These are phyloP conservation scores for Gracilaria gracilis DNA, from an alignment of 23 red algal species.

Conservation along the genomic window DNA sequence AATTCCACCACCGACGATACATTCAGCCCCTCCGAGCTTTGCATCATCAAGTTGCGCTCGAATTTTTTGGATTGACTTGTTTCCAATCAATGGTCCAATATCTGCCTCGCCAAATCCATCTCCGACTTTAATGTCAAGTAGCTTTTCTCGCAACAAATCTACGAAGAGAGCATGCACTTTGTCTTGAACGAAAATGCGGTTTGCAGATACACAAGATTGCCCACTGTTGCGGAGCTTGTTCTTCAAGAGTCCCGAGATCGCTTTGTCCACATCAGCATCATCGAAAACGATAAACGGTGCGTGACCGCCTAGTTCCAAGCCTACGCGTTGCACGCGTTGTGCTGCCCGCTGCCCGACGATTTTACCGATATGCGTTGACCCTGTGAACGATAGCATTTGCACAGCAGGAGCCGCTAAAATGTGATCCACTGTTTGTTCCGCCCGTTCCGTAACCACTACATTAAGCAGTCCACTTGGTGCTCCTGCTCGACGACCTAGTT, in stretches of 20 bases:
- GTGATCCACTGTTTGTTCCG: constrained; percentile 51
- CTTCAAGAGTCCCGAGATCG: constrained; percentile 62
- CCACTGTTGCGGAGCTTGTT: constrained; percentile 81
- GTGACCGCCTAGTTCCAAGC: constrained; percentile 88
- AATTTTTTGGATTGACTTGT: constrained; percentile 65
- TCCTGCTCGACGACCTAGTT: constrained; percentile 81
- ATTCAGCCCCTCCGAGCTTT: constrained; percentile 63
- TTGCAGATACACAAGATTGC: constrained; percentile 91
- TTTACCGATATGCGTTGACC: constrained; percentile 84
- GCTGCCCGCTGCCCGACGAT: constrained; percentile 48
- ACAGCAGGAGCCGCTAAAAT: constrained; percentile 38
- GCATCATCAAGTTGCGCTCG: constrained; percentile 80
- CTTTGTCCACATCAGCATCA: constrained; percentile 83
- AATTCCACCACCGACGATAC: constrained; percentile 51
- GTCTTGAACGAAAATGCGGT: constrained; percentile 88
- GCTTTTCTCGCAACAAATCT: constrained; percentile 9
- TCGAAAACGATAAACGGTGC: constrained; percentile 93
- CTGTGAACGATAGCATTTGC: constrained; percentile 92
- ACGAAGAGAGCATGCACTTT: constrained; percentile 69
- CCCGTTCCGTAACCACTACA: constrained; percentile 58
- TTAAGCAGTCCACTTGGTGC: constrained; percentile 79
- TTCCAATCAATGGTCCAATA: constrained; percentile 87
- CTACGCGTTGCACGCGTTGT: constrained; percentile 51
- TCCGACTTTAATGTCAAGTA: constrained; percentile 61
- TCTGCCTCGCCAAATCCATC: constrained; percentile 74